Percentiles rank a stretch among this genome's conserved stretches.
Conservation (phyloP, 2,329 filamentous ascomycete genomes). For the Penicillium sp. region DNA sequence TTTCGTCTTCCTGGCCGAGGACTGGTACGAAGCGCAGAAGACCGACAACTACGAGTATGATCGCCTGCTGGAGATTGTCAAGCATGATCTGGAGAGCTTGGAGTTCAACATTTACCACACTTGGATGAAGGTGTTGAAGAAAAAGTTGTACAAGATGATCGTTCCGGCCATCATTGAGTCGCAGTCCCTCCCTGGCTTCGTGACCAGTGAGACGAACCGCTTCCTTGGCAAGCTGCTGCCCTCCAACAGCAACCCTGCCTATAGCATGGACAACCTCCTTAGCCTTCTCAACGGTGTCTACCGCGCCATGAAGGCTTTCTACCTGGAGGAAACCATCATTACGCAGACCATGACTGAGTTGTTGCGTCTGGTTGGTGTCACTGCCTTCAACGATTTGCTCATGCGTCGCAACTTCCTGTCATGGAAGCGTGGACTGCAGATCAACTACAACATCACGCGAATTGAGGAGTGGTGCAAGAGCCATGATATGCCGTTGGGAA, state of each 20-base stretch:
- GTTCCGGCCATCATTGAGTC: slow-evolving; percentile 99
- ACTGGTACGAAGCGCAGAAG: slow-evolving; percentile 99
- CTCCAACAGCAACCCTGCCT: slow-evolving; percentile 88
- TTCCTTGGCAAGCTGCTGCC: slow-evolving; percentile 97
- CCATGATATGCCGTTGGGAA: slow-evolving; percentile 98
- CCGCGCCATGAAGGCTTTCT: slow-evolving; percentile 98
- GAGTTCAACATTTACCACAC: slow-evolving; percentile 99
- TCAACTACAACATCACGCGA: slow-evolving; percentile 99
- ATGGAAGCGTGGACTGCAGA: slow-evolving; percentile 98
- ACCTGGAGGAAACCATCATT: slow-evolving; percentile 93
- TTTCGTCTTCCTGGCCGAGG: slow-evolving; percentile 97
- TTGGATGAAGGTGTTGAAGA: slow-evolving; percentile 99
- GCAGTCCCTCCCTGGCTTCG: slow-evolving; percentile 95
- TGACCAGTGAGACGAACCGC: slow-evolving; percentile 97
- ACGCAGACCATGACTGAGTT: slow-evolving; percentile 95
- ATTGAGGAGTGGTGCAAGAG: slow-evolving; percentile 99
- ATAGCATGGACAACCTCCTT: slow-evolving; percentile 98
- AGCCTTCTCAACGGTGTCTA: slow-evolving; percentile 96
- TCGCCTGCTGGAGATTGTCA: slow-evolving; percentile 94
- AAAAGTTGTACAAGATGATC: slow-evolving; percentile 99
- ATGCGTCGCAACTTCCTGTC: slow-evolving; percentile 99
- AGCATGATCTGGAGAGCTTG: slow-evolving; percentile 95
- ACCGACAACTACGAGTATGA: slow-evolving; percentile 99
- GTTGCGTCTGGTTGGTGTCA: slow-evolving; percentile 89
- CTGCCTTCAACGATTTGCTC: slow-evolving; percentile 95